Evolutionary conservation across 2,329 filamentous ascomycete species (phyloP).

Genomic region (Shiraia sp.): DNA sequence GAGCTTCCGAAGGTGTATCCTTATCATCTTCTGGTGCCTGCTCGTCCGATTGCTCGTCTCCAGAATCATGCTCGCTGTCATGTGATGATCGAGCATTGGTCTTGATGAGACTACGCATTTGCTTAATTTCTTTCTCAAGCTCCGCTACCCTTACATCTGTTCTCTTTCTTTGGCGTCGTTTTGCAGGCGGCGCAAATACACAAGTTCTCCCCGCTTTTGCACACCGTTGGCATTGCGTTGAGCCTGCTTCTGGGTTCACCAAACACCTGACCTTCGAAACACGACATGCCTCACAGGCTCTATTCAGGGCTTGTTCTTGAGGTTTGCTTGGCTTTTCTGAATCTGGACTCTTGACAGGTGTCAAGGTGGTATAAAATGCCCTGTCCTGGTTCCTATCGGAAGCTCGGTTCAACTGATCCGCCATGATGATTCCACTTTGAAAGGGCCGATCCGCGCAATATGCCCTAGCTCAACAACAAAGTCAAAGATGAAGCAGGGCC

Average conservation of each 20-base stretch:
- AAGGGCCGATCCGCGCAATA: too few species aligned
- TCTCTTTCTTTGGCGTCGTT: constrained; percentile 41
- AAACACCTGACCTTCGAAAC: constrained; percentile 43
- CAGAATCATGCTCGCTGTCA: constrained; percentile 35
- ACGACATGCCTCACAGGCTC: constrained; percentile 43
- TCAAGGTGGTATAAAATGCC: constrained; percentile 16
- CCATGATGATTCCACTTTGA: constrained; percentile 7
- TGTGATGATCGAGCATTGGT: constrained; percentile 25
- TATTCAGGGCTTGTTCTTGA: constrained; percentile 36
- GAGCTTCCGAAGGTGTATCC: constrained; percentile 16
- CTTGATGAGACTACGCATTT: constrained; percentile 38
- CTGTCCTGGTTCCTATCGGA: constrained; percentile 8
- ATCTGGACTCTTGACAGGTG: constrained; percentile 16
- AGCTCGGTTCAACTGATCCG: constrained; percentile 10
- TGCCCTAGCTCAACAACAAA: too few species aligned
- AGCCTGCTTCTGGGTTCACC: constrained; percentile 26
- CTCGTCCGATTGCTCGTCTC: constrained; percentile 30
- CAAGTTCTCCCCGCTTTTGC: constrained; percentile 38
- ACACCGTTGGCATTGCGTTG: constrained; percentile 40
- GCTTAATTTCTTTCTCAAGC: constrained; percentile 41
- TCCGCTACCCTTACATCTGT: constrained; percentile 44
- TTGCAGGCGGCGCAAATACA: constrained; percentile 42
- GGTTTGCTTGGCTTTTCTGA: constrained; percentile 22
- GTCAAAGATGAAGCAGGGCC: too few species aligned
- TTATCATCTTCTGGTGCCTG: constrained; percentile 15